Evolutionary conservation across 148 eudicot species (phyloP), one percentile per base, ranked within the genome.

Genomic region (Silene conica): DNA sequence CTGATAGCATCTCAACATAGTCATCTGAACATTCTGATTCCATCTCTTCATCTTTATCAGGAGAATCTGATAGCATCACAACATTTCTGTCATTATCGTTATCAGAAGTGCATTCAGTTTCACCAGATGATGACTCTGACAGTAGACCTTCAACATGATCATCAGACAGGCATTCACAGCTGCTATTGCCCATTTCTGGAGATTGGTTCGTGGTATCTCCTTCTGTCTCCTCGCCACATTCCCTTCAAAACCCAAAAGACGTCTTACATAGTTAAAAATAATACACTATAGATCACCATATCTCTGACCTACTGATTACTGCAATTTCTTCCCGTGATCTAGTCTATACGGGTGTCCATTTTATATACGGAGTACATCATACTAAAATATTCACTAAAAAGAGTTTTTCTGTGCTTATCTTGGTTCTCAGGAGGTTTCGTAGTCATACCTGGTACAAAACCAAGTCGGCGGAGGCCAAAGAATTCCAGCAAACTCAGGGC

Each of bases 391-490:
- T 57, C 5, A 14, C 61, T 34, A 26, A 34, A 34, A 34, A 34
- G 41, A 34, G 41, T 34, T 34, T 34, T 34, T 34, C 41, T 34
- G 41, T 34, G 41, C 41, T 34, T 34, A 34, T 5, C 41, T 34
- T 34, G 41, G 41, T 5, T 34, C 41, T 38, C 43, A 38, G 43
- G 12, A 10, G 38, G 8, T 9, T 12, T 60, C 41, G 26, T 60
- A 69, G 67, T 46, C 55, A 46, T 69, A 69, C 73, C 73, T 26
- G 31, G 8, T 10, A 3, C 21, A 28, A 70, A 76, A 76, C 69
- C 74, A 70, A 5, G 50, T 31, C 0, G 79, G 79, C 10, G 74
- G 74, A 11, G 74, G 79, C 79, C 79, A 77, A 3, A 77, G 62
- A 23, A 14, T 21, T 26, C 38, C 59, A 1, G 79, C 72, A 61